Evolutionary conservation across 1,284 basidiomycete species (phyloP).

Genomic region (Pascua sp.): DNA sequence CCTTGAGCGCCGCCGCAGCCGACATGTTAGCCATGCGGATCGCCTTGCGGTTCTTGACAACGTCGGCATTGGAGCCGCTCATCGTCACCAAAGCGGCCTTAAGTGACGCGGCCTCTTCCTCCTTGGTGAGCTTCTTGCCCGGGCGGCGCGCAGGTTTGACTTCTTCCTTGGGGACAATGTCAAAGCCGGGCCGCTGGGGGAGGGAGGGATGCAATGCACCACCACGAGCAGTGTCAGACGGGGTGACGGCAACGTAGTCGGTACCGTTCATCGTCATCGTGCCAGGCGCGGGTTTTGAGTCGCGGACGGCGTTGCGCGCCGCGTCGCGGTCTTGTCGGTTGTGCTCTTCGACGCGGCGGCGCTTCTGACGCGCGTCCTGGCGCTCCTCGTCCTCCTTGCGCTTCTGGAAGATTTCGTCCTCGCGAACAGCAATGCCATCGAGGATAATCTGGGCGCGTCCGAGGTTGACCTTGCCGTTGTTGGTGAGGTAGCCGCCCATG

Average conservation of each 20-base stretch:
- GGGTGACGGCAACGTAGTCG: constrained; percentile 47
- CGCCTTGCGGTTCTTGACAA: constrained; percentile 79
- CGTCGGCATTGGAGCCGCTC: constrained; percentile 70
- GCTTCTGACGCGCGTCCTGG: constrained; percentile 82
- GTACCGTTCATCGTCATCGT: constrained; percentile 49
- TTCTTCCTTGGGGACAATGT: constrained; percentile 61
- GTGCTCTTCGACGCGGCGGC: constrained; percentile 74
- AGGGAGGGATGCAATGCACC: constrained; percentile 52
- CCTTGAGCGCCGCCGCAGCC: constrained; percentile 89
- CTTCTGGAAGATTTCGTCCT: constrained; percentile 92
- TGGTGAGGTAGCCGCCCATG: constrained; percentile 96
- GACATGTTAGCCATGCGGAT: constrained; percentile 94
- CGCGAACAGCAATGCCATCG: constrained; percentile 83
- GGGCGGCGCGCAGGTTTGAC: constrained; percentile 4
- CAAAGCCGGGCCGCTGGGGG: constrained; percentile 59
- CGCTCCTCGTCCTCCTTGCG: constrained; percentile 92
- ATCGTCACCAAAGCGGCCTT: constrained; percentile 53
- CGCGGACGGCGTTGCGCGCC: not conserved
- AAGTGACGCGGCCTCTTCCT: constrained; percentile 44
- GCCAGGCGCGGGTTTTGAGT: constrained; percentile 8
- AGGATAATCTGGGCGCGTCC: constrained; percentile 87
- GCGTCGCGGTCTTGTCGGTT: constrained; percentile 49
- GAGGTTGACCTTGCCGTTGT: constrained; percentile 86
- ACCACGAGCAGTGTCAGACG: constrained; percentile 31
- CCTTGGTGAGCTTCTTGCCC: constrained; percentile 28